Evolutionary conservation across 331 rosid genomes (phyloP).

Genomic region (Malus hybrid): DNA sequence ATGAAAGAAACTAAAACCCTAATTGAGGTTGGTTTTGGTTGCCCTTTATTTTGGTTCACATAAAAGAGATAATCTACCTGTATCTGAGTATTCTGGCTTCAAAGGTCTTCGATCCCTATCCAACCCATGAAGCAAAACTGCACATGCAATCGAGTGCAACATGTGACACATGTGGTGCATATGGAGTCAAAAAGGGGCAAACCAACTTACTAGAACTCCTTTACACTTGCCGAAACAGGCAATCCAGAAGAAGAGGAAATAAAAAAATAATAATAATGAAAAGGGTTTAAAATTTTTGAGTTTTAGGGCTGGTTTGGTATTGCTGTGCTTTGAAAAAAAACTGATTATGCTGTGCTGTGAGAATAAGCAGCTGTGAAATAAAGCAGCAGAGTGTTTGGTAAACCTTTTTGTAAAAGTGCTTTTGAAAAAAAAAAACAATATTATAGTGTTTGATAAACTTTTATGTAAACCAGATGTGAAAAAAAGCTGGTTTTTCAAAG

Average conservation of each 20-base stretch:
- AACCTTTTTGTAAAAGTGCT: too few relatives aligned
- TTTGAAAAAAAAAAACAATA: too few relatives aligned
- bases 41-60: constrained; percentile 6
- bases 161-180: constrained; percentile 19
- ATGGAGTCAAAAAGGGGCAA: constrained; percentile 22
- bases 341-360: too few relatives aligned
- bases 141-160: constrained; percentile 25
- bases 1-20: not conserved
- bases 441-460: too few relatives aligned
- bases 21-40: not conserved
- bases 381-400: too few relatives aligned
- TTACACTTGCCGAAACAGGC: not conserved
- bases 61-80: not conserved
- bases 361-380: too few relatives aligned
- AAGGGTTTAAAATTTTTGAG: too few relatives aligned
- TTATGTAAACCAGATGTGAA: too few relatives aligned
- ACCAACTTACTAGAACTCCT: not conserved
- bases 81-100: not conserved
- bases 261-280: too few relatives aligned
- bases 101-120: constrained; percentile 10
- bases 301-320: too few relatives aligned
- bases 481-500: too few relatives aligned
- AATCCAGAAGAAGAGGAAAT: not conserved
- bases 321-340: too few relatives aligned
- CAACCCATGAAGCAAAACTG: constrained; percentile 20